phyloP scores from a whole-genome alignment of 192 early-diverging fungal genomes.

The Dissophora ornata region DNA sequence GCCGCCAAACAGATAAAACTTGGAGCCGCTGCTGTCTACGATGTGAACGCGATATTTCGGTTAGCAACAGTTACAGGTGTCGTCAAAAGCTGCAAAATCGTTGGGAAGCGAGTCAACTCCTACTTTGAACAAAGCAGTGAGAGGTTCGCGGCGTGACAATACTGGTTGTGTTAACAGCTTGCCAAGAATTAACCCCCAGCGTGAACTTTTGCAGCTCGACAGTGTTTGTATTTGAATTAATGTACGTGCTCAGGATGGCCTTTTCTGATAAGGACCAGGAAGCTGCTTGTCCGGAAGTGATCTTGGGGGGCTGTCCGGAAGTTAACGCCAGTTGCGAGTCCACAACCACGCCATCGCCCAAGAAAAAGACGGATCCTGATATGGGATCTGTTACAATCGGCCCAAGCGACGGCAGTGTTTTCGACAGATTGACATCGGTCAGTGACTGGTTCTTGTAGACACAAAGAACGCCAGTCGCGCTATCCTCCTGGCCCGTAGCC shows the following conservation, averaged over 20 bases:
- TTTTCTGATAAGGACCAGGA: background rate
- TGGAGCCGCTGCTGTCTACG: slow-evolving; percentile 4
- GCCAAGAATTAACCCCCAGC: background rate
- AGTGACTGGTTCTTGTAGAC: background rate
- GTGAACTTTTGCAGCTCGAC: background rate
- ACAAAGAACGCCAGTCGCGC: background rate
- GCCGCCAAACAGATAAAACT: slow-evolving; percentile 29
- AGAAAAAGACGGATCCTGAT: background rate
- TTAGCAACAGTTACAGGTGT: no score
- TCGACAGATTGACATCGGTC: background rate
- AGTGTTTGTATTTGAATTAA: background rate
- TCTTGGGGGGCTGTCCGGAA: background rate
- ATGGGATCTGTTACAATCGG: background rate
- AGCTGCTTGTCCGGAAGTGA: background rate
- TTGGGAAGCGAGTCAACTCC: background rate
- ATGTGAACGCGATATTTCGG: no score
- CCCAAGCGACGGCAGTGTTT: background rate
- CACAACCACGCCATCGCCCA: background rate
- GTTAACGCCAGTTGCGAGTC: background rate
- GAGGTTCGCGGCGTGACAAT: background rate
- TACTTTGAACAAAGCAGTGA: slow-evolving; percentile 26
- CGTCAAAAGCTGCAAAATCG: no score
- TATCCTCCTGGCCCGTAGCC: no score
- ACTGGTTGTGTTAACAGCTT: background rate
- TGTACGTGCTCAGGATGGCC: background rate